Conservation (phyloP, 805 yeast genomes). For the Kodamaea laetipori region DNA sequence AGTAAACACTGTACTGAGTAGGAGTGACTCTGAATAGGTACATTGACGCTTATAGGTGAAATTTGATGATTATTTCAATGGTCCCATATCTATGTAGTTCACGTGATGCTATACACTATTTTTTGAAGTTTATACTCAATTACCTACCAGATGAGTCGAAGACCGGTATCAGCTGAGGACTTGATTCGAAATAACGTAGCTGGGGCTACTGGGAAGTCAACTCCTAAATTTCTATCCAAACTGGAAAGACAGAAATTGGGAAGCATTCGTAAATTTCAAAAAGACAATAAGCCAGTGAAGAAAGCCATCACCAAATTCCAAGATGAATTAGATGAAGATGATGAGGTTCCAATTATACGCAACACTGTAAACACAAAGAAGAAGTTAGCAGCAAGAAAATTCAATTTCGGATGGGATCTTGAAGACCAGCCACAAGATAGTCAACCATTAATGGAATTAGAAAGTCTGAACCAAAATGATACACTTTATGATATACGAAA, state of each 20-base stretch:
- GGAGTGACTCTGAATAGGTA: no score
- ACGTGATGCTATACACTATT: no score
- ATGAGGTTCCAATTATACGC: background rate
- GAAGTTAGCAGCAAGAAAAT: slow-evolving; percentile 32
- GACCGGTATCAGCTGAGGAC: slow-evolving; percentile 31
- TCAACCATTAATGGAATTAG: slow-evolving; percentile 37
- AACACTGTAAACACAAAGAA: slow-evolving; percentile 11
- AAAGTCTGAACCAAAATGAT: slow-evolving; percentile 23
- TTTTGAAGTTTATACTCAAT: background rate
- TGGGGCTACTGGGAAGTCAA: slow-evolving; percentile 3
- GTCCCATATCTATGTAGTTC: no score
- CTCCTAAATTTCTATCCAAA: slow-evolving; percentile 27
- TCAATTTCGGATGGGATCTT: slow-evolving; percentile 75
- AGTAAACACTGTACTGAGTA: no score
- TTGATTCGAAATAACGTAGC: slow-evolving; percentile 18
- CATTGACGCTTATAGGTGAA: no score
- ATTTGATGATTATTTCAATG: no score
- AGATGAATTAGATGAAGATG: slow-evolving; percentile 1
- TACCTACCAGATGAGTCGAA: slow-evolving; percentile 7
- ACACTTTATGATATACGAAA: slow-evolving; percentile 18
- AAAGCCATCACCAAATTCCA: background rate
- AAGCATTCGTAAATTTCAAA: slow-evolving; percentile 3
- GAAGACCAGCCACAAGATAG: slow-evolving; percentile 45
- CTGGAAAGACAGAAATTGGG: slow-evolving; percentile 19
- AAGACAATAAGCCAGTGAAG: slow-evolving; percentile 1